Evolutionary conservation across 805 yeast species (phyloP).

Genomic region (Jamesozyma rosinii): DNA sequence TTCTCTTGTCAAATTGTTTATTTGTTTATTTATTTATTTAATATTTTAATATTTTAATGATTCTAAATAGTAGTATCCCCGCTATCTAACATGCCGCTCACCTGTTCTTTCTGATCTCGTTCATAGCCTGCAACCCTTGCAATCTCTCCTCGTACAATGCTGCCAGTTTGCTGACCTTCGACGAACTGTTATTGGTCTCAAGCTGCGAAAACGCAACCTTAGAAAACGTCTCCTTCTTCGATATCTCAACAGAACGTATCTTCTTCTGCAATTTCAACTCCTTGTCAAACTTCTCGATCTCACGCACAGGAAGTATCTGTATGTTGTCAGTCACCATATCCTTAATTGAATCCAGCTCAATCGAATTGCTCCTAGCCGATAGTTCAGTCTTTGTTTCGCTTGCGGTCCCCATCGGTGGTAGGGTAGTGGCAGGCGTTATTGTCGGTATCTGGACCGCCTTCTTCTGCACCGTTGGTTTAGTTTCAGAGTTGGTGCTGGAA

Average conservation of each 20-base stretch:
- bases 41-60: not conserved
- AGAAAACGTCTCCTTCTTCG: slow-evolving; percentile 22
- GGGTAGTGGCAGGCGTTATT: not conserved
- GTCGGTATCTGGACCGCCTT: not conserved
- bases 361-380: not conserved
- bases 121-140: slow-evolving; percentile 31
- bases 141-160: slow-evolving; percentile 53
- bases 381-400: not conserved
- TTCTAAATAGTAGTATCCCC: not conserved
- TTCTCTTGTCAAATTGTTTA: no score
- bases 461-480: not conserved
- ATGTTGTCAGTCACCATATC: slow-evolving; percentile 10
- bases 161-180: slow-evolving; percentile 56
- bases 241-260: slow-evolving; percentile 5
- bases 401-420: not conserved
- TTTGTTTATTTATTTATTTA: not conserved
- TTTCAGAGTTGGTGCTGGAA: not conserved
- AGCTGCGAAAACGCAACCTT: slow-evolving; percentile 34
- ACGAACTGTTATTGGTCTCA: slow-evolving; percentile 48
- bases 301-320: slow-evolving; percentile 5
- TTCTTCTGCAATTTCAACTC: slow-evolving; percentile 13
- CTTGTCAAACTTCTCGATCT: slow-evolving; percentile 24
- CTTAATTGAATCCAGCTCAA: slow-evolving; percentile 5
- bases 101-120: slow-evolving; percentile 23
- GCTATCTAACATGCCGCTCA: not conserved